A percentile compares a stretch with the other conserved stretches of the same genome.
phyloP scores from a whole-genome alignment of 2,329 filamentous ascomycete genomes.

The Xylariaceae sp. region DNA sequence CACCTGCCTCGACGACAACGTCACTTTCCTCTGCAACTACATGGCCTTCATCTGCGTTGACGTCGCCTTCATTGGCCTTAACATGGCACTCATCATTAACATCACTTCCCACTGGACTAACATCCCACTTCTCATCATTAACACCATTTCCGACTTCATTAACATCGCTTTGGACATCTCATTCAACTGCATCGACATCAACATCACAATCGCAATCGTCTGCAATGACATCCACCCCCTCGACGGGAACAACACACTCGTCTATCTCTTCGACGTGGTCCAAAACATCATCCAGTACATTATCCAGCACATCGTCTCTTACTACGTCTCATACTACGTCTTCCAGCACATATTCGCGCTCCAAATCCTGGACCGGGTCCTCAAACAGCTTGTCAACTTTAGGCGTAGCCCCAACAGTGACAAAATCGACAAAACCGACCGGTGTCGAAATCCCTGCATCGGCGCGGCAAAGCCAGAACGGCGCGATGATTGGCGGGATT shows the following conservation, averaged over 20 bases:
- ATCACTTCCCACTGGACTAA: neutral
- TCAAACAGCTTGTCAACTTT: conserved; percentile 6
- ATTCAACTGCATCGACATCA: neutral
- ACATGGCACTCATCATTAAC: neutral
- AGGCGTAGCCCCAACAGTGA: conserved; percentile 10
- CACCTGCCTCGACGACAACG: neutral
- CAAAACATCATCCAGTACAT: conserved; percentile 9
- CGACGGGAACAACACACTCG: neutral
- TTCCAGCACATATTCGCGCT: conserved; percentile 15
- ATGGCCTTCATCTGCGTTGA: neutral
- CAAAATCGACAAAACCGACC: conserved; percentile 4
- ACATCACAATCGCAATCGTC: neutral
- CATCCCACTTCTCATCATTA: neutral
- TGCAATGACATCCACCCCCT: neutral
- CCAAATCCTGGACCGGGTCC: conserved; percentile 7
- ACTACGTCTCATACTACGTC: conserved; percentile 7
- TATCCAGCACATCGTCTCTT: conserved; percentile 9
- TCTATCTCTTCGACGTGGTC: conserved; percentile 2
- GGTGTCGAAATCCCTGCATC: neutral
- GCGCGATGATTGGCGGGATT: conserved; percentile 49
- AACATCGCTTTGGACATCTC: neutral
- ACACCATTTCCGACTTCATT: neutral
- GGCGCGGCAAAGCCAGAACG: conserved; percentile 29
- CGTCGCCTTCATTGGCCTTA: neutral
- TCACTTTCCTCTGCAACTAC: neutral